phyloP scores from a whole-genome alignment of 1,284 basidiomycete species.

The Ceratobasidium sp. region DNA sequence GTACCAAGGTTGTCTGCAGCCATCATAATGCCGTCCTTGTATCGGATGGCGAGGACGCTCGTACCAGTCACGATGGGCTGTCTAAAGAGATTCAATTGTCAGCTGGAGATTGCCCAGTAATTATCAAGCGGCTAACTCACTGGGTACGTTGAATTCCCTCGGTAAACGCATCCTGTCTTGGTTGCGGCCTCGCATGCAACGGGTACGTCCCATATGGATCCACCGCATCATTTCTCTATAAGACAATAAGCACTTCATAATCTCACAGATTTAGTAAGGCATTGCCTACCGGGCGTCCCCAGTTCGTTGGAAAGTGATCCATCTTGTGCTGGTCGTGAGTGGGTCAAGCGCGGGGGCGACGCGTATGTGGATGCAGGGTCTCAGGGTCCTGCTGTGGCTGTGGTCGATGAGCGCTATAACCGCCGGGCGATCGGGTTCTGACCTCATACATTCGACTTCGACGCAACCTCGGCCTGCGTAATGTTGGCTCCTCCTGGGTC shows the following conservation, averaged over 20 bases:
- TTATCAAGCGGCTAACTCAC: conserved; percentile 58
- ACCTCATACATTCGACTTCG: background rate
- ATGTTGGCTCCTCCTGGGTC: background rate
- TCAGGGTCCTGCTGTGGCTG: background rate
- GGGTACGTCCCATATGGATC: conserved; percentile 81
- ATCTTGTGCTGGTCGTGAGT: conserved; percentile 52
- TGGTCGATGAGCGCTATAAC: background rate
- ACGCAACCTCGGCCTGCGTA: background rate
- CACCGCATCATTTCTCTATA: conserved; percentile 73
- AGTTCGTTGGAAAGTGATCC: conserved; percentile 76
- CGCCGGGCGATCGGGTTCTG: too few relatives aligned
- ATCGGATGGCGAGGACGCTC: conserved; percentile 92
- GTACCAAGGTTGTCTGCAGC: conserved; percentile 95
- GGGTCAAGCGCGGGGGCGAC: conserved; percentile 28
- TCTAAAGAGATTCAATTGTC: conserved; percentile 56
- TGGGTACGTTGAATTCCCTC: conserved; percentile 79
- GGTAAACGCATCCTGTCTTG: conserved; percentile 66
- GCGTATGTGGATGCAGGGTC: conserved; percentile 30
- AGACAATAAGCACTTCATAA: background rate
- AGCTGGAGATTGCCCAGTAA: background rate
- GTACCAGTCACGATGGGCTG: conserved; percentile 98
- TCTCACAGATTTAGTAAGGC: background rate
- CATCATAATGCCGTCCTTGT: conserved; percentile 97
- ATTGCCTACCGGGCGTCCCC: conserved; percentile 77
- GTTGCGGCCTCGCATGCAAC: conserved; percentile 67